Evolutionary conservation across 2,329 filamentous ascomycete genomes (phyloP).

Genomic region (Lachnellula cervina): DNA sequence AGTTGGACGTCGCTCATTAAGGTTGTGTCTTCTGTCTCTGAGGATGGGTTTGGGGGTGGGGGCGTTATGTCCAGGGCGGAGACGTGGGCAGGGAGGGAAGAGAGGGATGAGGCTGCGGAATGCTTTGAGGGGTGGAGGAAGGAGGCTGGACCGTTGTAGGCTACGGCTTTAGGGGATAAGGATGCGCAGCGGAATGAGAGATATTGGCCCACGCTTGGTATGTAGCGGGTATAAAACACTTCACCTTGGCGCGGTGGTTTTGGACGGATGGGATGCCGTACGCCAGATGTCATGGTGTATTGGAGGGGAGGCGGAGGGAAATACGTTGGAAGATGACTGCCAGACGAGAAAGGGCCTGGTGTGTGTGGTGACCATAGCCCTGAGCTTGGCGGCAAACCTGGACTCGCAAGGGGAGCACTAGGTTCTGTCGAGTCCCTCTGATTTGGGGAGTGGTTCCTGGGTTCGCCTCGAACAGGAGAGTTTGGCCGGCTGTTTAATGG

Average conservation of each 20-base stretch:
- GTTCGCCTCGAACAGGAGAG: slow-evolving; percentile 43
- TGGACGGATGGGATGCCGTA: slow-evolving; percentile 80
- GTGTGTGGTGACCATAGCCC: slow-evolving; percentile 36
- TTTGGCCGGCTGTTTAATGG: slow-evolving; percentile 49
- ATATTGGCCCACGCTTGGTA: slow-evolving; percentile 77
- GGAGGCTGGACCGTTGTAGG: slow-evolving; percentile 55
- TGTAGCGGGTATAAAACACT: slow-evolving; percentile 82
- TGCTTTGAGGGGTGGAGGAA: slow-evolving; percentile 23
- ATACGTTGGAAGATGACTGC: slow-evolving; percentile 83
- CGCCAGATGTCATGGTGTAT: slow-evolving; percentile 71
- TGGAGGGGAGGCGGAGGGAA: slow-evolving; percentile 80
- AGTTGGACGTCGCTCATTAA: slow-evolving; percentile 56
- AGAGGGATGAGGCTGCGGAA: slow-evolving; percentile 24
- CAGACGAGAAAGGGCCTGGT: slow-evolving; percentile 70
- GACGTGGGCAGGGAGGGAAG: slow-evolving; percentile 28
- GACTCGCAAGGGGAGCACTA: slow-evolving; percentile 31
- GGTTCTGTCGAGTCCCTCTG: slow-evolving; percentile 34
- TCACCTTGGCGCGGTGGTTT: slow-evolving; percentile 89
- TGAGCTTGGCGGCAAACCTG: slow-evolving; percentile 18
- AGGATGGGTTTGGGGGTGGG: slow-evolving; percentile 40
- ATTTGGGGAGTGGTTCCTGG: slow-evolving; percentile 28
- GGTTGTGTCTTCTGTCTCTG: slow-evolving; percentile 22
- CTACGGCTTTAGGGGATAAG: slow-evolving; percentile 56
- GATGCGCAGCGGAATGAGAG: slow-evolving; percentile 85
- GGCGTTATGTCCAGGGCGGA: slow-evolving; percentile 34